A percentile compares a stretch with the other conserved stretches of the same genome.
Evolutionary conservation across 768 basidiomycete genomes (phyloP).

Genomic region (Lactifluus rugatus): DNA sequence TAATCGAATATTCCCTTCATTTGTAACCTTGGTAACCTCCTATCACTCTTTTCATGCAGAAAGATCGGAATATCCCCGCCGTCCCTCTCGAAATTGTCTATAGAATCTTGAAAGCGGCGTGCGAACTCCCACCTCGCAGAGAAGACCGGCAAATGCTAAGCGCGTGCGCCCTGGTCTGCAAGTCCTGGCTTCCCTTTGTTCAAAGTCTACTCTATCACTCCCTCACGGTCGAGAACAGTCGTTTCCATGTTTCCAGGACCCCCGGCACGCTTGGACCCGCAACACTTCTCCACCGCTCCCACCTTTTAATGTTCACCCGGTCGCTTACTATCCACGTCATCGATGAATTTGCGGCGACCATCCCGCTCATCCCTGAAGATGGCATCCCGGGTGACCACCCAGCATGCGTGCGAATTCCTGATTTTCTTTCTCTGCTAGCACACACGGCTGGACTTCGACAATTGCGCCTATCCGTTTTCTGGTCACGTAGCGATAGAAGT

Average conservation of each 20-base stretch:
- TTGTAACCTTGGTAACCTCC: neutral
- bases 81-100: slow-evolving; percentile 10
- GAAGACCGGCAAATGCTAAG: neutral
- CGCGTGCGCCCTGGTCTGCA: slow-evolving; percentile 11
- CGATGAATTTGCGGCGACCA: neutral
- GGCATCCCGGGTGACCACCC: neutral
- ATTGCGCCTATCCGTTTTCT: slow-evolving; percentile 1
- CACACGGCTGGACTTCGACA: neutral
- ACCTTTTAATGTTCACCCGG: neutral
- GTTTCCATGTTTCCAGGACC: neutral
- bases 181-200: slow-evolving; percentile 8
- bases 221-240: slow-evolving; percentile 9
- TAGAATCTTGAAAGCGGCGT: slow-evolving; percentile 3
- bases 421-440: slow-evolving; percentile 9
- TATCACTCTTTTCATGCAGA: neutral
- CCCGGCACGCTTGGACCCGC: slow-evolving; percentile 8
- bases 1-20: neutral
- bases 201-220: slow-evolving; percentile 6
- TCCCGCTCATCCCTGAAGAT: neutral
- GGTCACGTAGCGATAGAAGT: neutral
- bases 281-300: neutral
- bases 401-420: slow-evolving; percentile 3
- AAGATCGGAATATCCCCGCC: neutral
- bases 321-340: slow-evolving; percentile 7
- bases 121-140: neutral